phyloP scores from a whole-genome alignment of 2,329 filamentous ascomycete species.

The Phialocephala subalpina region DNA sequence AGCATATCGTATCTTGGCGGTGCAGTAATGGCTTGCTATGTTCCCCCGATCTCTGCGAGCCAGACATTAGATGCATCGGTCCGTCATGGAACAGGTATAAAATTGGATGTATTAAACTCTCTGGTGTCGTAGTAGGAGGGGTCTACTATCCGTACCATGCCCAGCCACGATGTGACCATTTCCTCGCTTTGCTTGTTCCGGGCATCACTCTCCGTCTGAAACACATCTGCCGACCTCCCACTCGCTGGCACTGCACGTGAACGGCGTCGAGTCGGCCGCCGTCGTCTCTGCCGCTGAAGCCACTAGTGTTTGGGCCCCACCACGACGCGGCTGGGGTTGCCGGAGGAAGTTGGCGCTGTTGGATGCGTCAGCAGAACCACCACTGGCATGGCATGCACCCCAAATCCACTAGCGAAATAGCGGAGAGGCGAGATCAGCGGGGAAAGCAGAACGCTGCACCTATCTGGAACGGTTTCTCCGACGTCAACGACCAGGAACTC shows the following conservation, averaged over 20 bases:
- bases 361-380: background rate
- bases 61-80: too few species aligned
- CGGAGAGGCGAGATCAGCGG: slow-evolving; percentile 21
- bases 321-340: background rate
- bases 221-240: background rate
- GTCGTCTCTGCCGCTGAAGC: slow-evolving; percentile 1
- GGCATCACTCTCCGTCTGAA: too few species aligned
- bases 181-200: too few species aligned
- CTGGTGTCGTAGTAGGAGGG: too few species aligned
- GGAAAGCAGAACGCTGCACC: slow-evolving; percentile 7
- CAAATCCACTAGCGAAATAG: slow-evolving; percentile 2
- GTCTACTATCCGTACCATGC: too few species aligned
- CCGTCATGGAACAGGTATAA: too few species aligned
- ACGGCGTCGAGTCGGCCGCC: background rate
- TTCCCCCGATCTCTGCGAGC: too few species aligned
- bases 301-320: background rate
- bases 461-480: background rate
- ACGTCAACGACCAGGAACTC: background rate
- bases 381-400: background rate
- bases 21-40: too few species aligned
- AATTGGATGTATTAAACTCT: too few species aligned
- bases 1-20: too few species aligned
- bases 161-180: background rate
- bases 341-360: background rate
- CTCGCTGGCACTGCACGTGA: slow-evolving; percentile 9